A percentile compares a stretch with the other conserved stretches of the same genome.
phyloP scores from a whole-genome alignment of 2,329 filamentous ascomycete genomes.

The Aureobasidium sp. region DNA sequence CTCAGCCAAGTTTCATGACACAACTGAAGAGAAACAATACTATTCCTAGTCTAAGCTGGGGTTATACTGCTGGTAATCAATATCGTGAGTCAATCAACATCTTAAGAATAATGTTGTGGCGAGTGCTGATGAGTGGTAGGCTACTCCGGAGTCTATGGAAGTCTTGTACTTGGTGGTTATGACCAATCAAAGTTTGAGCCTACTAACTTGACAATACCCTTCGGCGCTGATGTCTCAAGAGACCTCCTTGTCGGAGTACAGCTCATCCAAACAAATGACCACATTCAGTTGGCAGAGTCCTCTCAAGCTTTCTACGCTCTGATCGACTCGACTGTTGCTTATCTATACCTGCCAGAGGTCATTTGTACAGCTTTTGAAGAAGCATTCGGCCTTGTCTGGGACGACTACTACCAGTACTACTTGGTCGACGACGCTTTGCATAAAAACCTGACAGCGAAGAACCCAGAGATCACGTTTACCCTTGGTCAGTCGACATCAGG shows the following conservation, averaged over 20 bases:
- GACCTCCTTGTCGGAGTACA: slow-evolving; percentile 30
- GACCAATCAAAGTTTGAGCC: slow-evolving; percentile 30
- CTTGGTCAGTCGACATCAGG: slow-evolving; percentile 21
- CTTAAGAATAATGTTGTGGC: background rate
- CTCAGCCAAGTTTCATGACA: slow-evolving; percentile 30
- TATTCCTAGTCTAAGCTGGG: slow-evolving; percentile 31
- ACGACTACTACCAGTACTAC: slow-evolving; percentile 26
- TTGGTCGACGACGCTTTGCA: slow-evolving; percentile 29
- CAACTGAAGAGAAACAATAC: slow-evolving; percentile 26
- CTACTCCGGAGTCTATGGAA: slow-evolving; percentile 30
- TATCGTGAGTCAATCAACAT: slow-evolving; percentile 22
- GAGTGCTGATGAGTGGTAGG: slow-evolving; percentile 11
- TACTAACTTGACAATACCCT: slow-evolving; percentile 27
- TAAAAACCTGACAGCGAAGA: slow-evolving; percentile 20
- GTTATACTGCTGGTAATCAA: slow-evolving; percentile 33
- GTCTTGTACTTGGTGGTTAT: slow-evolving; percentile 34
- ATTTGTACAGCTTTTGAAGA: slow-evolving; percentile 31
- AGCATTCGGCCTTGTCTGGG: slow-evolving; percentile 30
- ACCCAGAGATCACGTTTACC: slow-evolving; percentile 30
- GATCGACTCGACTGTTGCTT: slow-evolving; percentile 59
- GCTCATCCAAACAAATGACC: slow-evolving; percentile 23
- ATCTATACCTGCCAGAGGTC: slow-evolving; percentile 53
- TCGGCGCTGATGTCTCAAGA: slow-evolving; percentile 26
- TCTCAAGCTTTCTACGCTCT: slow-evolving; percentile 39
- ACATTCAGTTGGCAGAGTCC: slow-evolving; percentile 16